Base-by-base conservation (phyloP, 306 rosid genomes). In the Gillenia trifoliata region DNA sequence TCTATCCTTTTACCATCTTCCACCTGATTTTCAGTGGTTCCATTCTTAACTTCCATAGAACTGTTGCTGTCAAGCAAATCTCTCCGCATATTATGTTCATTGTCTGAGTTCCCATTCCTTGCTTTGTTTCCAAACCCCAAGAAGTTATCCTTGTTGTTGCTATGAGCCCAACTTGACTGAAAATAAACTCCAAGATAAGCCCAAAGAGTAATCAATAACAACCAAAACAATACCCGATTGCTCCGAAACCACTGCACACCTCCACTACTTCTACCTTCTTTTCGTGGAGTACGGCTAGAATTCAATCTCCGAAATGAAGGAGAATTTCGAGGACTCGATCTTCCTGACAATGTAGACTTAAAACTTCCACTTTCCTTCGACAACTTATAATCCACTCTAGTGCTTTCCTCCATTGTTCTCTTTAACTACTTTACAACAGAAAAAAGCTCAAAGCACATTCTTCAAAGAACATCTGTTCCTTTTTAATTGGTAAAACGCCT, bases 151-250 rank as follows among this genome's bases (percentile, higher is more conserved):
- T 84, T 45, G 19, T 45, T 82, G 52, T 89, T 87, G 69, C 83
- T 85, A 60, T 89, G 86, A 56, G 89, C 93, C 97, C 98, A 93
- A 84, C 85, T 83, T 17, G 98, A 91, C 78, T 88, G 98, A 83
- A 89, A 90, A 75, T 79, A 87, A 78, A 91, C 89, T 41, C 89
- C 97, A 82, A 93, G 89, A 82, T 93, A 93, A 33, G 97, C 84
- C 98, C 98, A 93, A 30, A 93, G 89, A 75, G 96, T 91, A 80
- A 93, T 91, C 78, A 93, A 64, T 59, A 93, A 62, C 80, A 93
- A 73, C 96, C 93, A 93, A 49, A 83, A 81, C 40, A 91, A 50
- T 38, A 93, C 56, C 66, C 82, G 86, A 79, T 93, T 91, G 81
- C 86, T 83, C 54, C 89, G 79, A 78, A 86, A 81, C 86, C 88